Conservation (phyloP, 305 asterid species). For the Caryopteris hybrid region DNA sequence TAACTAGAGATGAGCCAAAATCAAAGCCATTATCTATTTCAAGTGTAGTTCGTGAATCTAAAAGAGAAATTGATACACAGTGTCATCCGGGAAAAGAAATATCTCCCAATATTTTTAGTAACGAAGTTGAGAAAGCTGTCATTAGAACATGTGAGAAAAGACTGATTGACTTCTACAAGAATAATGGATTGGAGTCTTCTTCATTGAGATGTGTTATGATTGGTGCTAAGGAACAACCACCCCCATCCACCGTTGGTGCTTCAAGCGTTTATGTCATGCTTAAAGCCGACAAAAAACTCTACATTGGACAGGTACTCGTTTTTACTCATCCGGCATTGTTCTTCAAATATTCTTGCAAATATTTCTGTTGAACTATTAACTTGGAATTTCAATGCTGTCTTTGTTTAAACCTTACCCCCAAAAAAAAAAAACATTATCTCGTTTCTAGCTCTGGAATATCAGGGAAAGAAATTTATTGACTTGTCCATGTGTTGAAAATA, state of each 20-base stretch:
- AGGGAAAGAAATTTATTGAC: no score
- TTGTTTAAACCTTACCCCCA: neutral
- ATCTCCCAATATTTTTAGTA: conserved; percentile 25
- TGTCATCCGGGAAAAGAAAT: conserved; percentile 14
- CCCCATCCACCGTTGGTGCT: conserved; percentile 84
- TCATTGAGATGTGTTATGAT: conserved; percentile 47
- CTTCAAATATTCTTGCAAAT: neutral
- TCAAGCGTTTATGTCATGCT: conserved; percentile 85
- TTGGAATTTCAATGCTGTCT: neutral
- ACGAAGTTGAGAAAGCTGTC: conserved; percentile 57
- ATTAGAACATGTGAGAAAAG: conserved; percentile 39
- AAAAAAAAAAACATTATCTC: no score
- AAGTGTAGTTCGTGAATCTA: conserved; percentile 14
- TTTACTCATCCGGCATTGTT: neutral
- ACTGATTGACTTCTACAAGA: conserved; percentile 34
- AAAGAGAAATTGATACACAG: conserved; percentile 13
- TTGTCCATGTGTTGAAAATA: no score
- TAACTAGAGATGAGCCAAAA: conserved; percentile 14
- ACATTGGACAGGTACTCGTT: conserved; percentile 76
- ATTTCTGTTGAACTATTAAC: neutral
- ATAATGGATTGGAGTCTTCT: conserved; percentile 23
- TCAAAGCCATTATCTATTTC: conserved; percentile 16
- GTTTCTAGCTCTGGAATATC: no score
- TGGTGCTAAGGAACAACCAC: conserved; percentile 83
- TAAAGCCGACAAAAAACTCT: conserved; percentile 66